Conservation (phyloP, 208 protist species). For the Trypanosoma avium region DNA sequence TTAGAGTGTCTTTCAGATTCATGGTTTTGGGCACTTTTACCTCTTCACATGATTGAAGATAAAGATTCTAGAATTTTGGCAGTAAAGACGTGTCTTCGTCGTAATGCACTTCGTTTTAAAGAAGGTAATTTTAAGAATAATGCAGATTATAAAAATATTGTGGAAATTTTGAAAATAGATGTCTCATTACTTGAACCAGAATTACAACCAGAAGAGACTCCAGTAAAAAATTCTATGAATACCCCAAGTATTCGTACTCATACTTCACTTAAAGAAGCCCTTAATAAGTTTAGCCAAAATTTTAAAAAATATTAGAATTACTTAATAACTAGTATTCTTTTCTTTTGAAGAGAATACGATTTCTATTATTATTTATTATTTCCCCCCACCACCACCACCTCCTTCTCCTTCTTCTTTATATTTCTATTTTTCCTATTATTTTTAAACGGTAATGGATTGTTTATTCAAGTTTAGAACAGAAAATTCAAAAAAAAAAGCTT, state of each 20-base stretch:
- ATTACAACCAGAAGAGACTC: slow-evolving; percentile 27
- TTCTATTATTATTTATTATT: too few species aligned
- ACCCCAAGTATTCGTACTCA: slow-evolving; percentile 72
- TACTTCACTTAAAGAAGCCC: slow-evolving; percentile 51
- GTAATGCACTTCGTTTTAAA: slow-evolving; percentile 67
- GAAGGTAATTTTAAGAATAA: slow-evolving; percentile 12
- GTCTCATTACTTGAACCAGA: slow-evolving; percentile 42
- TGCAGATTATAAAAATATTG: slow-evolving; percentile 42
- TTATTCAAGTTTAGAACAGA: background rate
- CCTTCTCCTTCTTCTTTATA: too few species aligned
- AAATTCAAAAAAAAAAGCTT: slow-evolving; percentile 4
- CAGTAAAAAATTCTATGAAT: slow-evolving; percentile 34
- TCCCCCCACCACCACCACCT: too few species aligned
- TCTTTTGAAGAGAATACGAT: too few species aligned
- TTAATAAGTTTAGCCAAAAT: slow-evolving; percentile 32
- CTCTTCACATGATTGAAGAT: slow-evolving; percentile 80
- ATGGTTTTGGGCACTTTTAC: slow-evolving; percentile 84
- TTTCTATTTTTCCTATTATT: too few species aligned
- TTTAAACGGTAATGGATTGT: too few species aligned
- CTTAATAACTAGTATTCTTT: too few species aligned
- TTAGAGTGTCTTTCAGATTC: slow-evolving; percentile 65
- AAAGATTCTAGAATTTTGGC: slow-evolving; percentile 37
- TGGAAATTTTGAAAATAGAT: slow-evolving; percentile 43
- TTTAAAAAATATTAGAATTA: slow-evolving; percentile 21
- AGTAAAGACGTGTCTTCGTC: slow-evolving; percentile 65